Base-by-base conservation (phyloP, 192 early-diverging fungal genomes). In the Coemansia pectinata region DNA sequence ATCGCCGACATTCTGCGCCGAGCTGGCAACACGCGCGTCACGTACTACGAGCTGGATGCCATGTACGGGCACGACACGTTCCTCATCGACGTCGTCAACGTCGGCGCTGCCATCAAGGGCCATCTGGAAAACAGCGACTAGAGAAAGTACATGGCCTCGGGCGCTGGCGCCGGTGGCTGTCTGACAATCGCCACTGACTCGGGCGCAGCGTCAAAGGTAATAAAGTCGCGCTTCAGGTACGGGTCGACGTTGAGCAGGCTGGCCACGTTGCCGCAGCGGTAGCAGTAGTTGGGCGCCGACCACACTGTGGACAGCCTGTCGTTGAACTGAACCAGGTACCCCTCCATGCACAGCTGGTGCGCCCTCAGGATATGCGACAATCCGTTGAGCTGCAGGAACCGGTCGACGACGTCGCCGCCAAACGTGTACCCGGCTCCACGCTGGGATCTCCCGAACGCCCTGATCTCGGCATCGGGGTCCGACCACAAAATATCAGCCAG, bases 61-160 rank as follows among this genome's bases (percentile, higher is more conserved):
- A 89, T 96, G 85, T 99, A 95, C 78, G 97, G 97, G 8, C 97
- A 99, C 72, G 97, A 99, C 67, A 97, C 97, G 4, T 97, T 98
- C 73, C 85, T 97, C 68, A 93, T 98, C 65, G 95, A 97, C 74
- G 77, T 89, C 23, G 87, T 91, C 60, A 94, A 91, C 61, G 92
- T 98, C 31, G 97, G 97, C 31, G 91, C 92, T 34, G 97, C 97
- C 12, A 89, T 99, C 65, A 97, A 97, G 84, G 97, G 97, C 3
- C 91, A 92, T 70, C 71, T 94, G 34, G 91, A 93, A 61, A 85
- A 87, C 53, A 42, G 38, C 40, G 65, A 58, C 25, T 50, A 61
- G 39, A 67, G 53, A 15, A 14, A 15, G 45, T 81, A 81, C 66
- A 72, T 76, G 39, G 41, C 66, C 36, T 76, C 73, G 14, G 74